A percentile compares a stretch with the other conserved stretches of the same genome.
These are phyloP conservation scores for Sporobolomyces roseus DNA, from an alignment of 768 basidiomycete species.

Conservation along the genomic window DNA sequence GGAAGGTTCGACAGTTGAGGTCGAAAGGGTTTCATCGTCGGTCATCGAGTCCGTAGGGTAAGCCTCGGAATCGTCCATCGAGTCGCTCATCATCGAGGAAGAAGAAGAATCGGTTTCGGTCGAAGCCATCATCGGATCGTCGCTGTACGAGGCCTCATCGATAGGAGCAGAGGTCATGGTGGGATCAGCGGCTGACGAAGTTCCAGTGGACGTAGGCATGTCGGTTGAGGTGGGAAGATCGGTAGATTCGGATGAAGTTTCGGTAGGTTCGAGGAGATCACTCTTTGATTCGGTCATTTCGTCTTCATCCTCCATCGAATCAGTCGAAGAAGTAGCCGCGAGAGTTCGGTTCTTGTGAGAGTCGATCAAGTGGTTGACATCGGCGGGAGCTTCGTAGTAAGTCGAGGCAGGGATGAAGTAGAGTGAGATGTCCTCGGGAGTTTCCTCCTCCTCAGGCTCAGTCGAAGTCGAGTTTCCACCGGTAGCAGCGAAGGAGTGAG, in stretches of 20 bases:
- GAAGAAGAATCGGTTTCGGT: background rate
- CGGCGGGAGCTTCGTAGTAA: constrained; percentile 27
- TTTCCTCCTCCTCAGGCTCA: constrained; percentile 11
- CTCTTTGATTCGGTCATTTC: background rate
- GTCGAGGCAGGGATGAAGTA: constrained; percentile 38
- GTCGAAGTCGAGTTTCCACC: constrained; percentile 3
- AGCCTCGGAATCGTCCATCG: constrained; percentile 8
- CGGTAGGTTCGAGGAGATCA: background rate
- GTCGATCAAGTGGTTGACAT: constrained; percentile 15
- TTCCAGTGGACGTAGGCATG: background rate
- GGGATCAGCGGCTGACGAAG: background rate
- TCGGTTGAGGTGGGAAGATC: constrained; percentile 3
- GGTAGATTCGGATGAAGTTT: background rate
- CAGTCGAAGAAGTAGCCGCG: too few relatives aligned
- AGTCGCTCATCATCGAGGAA: constrained; percentile 11
- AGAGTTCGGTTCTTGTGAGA: constrained; percentile 17
- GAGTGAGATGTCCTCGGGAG: constrained; percentile 24
- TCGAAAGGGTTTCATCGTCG: constrained; percentile 11
- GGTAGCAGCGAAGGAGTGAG: constrained; percentile 22
- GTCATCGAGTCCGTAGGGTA: constrained; percentile 4
- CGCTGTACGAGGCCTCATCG: background rate
- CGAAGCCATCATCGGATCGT: constrained; percentile 6
- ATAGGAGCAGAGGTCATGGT: constrained; percentile 12
- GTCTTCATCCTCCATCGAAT: background rate
- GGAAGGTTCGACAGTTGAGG: constrained; percentile 2